These are phyloP conservation scores for Cytospora paraplurivora DNA, from an alignment of 2,329 filamentous ascomycete species.

Conservation along the genomic window DNA sequence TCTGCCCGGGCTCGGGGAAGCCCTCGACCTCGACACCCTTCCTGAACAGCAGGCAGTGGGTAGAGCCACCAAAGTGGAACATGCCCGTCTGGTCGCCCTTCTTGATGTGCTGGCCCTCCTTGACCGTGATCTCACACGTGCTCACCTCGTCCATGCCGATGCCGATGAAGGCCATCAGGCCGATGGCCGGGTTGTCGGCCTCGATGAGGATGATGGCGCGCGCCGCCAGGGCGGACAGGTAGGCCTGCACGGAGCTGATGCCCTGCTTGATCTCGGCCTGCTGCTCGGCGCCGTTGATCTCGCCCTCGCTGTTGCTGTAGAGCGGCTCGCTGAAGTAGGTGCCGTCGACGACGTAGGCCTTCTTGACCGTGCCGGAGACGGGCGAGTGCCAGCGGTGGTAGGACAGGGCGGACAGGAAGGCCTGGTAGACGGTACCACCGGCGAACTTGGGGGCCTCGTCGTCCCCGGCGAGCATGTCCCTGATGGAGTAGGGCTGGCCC, in stretches of 20 bases:
- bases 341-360: slow-evolving; percentile 59
- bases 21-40: slow-evolving; percentile 52
- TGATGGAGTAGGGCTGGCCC: slow-evolving; percentile 66
- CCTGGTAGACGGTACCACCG: slow-evolving; percentile 70
- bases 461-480: slow-evolving; percentile 65
- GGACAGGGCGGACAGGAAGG: slow-evolving; percentile 66
- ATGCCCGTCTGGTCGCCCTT: slow-evolving; percentile 76
- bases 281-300: slow-evolving; percentile 40
- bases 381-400: slow-evolving; percentile 76
- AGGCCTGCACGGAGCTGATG: slow-evolving; percentile 61
- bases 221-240: slow-evolving; percentile 68
- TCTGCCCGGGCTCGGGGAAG: slow-evolving; percentile 40
- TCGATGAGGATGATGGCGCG: slow-evolving; percentile 60
- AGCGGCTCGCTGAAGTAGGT: slow-evolving; percentile 68
- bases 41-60: slow-evolving; percentile 69
- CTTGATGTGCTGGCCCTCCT: slow-evolving; percentile 63
- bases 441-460: slow-evolving; percentile 55
- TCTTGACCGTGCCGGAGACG: slow-evolving; percentile 60
- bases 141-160: slow-evolving; percentile 79
- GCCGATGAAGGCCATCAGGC: slow-evolving; percentile 69
- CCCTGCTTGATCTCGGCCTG: slow-evolving; percentile 37
- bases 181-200: slow-evolving; percentile 57
- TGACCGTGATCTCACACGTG: slow-evolving; percentile 70
- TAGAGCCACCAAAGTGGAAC: slow-evolving; percentile 80
- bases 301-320: slow-evolving; percentile 38